Conservation (phyloP, 2,329 filamentous ascomycete genomes). For the Thermomyces lanuginosus region DNA sequence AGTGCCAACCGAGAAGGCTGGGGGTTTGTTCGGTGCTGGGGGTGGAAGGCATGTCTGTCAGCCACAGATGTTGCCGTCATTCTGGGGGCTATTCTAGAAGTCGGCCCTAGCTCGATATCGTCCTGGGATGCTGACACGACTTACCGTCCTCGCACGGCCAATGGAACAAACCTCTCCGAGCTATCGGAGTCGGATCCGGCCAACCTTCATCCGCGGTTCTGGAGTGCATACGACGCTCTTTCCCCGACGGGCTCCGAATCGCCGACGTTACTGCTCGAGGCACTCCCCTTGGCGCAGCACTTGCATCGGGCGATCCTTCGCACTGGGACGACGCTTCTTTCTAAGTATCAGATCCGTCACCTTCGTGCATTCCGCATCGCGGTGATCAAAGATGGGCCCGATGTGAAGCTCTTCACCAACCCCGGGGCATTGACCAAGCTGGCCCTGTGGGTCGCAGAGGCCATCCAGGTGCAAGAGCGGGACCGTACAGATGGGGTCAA, state of each 20-base stretch:
- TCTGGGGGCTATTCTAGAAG: slow-evolving; percentile 79
- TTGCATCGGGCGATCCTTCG: slow-evolving; percentile 85
- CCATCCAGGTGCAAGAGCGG: slow-evolving; percentile 73
- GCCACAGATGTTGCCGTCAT: slow-evolving; percentile 91
- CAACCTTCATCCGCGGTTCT: slow-evolving; percentile 34
- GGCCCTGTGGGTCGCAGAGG: slow-evolving; percentile 85
- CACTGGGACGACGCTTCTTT: slow-evolving; percentile 77
- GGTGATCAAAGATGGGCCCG: slow-evolving; percentile 86
- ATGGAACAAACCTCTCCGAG: slow-evolving; percentile 9
- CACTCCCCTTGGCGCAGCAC: slow-evolving; percentile 70
- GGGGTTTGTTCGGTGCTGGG: slow-evolving; percentile 96
- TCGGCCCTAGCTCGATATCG: slow-evolving; percentile 39
- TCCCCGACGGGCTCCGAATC: slow-evolving; percentile 29
- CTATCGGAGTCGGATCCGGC: slow-evolving; percentile 13
- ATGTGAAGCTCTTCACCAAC: slow-evolving; percentile 80
- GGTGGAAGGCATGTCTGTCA: slow-evolving; percentile 85
- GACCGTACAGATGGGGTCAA: slow-evolving; percentile 56
- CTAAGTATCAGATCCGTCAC: slow-evolving; percentile 87
- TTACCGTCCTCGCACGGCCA: slow-evolving; percentile 10
- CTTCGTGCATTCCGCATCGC: slow-evolving; percentile 86
- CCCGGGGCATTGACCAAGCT: slow-evolving; percentile 86
- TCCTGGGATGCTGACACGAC: slow-evolving; percentile 19
- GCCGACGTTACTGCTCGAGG: slow-evolving; percentile 46
- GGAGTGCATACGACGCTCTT: slow-evolving; percentile 43
- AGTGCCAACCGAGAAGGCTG: slow-evolving; percentile 72